Base-by-base conservation (phyloP, 129 eudicot genomes). In the Artemisia tridentata region DNA sequence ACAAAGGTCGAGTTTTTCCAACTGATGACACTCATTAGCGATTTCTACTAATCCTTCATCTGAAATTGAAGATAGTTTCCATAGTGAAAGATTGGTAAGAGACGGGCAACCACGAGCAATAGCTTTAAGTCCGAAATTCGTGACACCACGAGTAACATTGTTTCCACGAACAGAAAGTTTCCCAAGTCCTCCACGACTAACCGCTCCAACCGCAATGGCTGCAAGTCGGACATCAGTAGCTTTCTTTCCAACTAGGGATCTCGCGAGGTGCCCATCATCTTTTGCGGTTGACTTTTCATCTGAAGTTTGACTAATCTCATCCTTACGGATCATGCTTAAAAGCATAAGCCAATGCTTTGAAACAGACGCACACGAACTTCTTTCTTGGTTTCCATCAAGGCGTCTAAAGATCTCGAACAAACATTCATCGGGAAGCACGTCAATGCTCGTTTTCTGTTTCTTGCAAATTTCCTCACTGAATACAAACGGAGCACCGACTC, bases 151-250 rank as follows among this genome's bases (percentile, higher is more conserved):
- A 20, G 80, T 29, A 60, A 14, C 46, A 68, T 53, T 71, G 60
- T 63, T 74, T 72, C 98, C 98, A 66, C 77, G 51, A 29, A 92
- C 80, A 8, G 88, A 69, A 38, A 92, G 96, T 85, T 92, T 86
- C 15, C 91, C 95, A 1, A 92, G 41, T 29, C 95, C 96, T 63
- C 98, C 98, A 56, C 82, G 91, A 45, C 73, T 55, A 57, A 80
- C 74, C 4, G 96, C 76, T 70, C 98, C 98, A 62, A 92, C 78
- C 57, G 95, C 82, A 70, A 89, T 83, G 43, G 98, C 88, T 65
- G 96, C 96, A 72, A 92, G 86, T 64, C 98, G 84, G 23, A 89
- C 72, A 80, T 92, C 90, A 0, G 95, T 88, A 38, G 98, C 96
- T 68, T 88, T 84, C 78, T 86, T 86, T 45, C 97, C 97, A 76